A percentile compares a stretch with the other conserved stretches of the same genome.
Conservation (phyloP, 1,284 basidiomycete genomes). For the Rhodotorula sp. region DNA sequence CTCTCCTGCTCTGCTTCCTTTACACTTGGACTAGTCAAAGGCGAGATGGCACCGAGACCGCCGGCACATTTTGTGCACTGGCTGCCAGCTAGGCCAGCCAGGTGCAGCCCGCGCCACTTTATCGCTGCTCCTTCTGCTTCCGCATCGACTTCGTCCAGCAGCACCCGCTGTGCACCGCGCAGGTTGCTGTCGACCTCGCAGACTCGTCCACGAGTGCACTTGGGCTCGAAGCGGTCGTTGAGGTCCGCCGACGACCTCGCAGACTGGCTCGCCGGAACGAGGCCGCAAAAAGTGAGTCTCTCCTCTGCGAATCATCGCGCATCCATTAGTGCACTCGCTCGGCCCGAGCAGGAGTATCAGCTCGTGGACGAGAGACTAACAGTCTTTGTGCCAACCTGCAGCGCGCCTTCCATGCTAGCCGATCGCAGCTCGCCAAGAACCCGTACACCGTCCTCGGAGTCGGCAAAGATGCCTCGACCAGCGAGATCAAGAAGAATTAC, state of each 20-base stretch:
- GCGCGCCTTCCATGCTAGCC: constrained; percentile 23
- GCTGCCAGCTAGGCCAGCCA: not conserved
- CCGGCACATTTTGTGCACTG: not conserved
- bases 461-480: constrained; percentile 71
- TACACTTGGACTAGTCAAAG: too few relatives aligned
- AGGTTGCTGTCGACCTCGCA: not conserved
- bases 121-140: not conserved
- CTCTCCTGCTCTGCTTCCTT: too few relatives aligned
- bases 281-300: not conserved
- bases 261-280: not conserved
- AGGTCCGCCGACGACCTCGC: not conserved
- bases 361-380: too few relatives aligned
- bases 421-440: constrained; percentile 66
- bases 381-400: not conserved
- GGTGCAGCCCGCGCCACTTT: not conserved
- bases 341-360: too few relatives aligned
- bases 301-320: not conserved
- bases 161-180: not conserved
- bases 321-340: not conserved
- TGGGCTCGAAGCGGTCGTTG: not conserved
- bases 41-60: not conserved
- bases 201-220: not conserved
- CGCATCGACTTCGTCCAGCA: not conserved
- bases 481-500: constrained; percentile 96
- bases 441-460: constrained; percentile 91